phyloP scores from a whole-genome alignment of 805 yeast genomes.

The Dipodascopsis uninucleata region DNA sequence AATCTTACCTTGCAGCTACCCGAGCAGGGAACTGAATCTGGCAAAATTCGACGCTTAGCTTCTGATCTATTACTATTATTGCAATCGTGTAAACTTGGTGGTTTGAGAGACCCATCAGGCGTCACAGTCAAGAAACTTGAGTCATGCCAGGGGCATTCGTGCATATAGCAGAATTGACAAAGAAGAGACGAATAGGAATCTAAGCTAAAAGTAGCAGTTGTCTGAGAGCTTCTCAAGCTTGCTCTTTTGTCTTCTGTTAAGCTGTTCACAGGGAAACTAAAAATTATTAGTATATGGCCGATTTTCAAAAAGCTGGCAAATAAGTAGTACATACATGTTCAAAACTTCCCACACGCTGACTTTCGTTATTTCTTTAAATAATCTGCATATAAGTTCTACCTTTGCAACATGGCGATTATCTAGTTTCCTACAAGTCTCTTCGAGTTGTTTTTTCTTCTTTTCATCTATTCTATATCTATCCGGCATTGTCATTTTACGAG shows the following conservation, averaged over 20 bases:
- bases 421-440: conserved; percentile 10
- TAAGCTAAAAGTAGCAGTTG: conserved; percentile 8
- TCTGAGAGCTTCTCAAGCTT: conserved; percentile 18
- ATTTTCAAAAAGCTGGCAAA: too few species aligned
- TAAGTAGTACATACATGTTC: conserved; percentile 6
- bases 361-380: conserved; percentile 17
- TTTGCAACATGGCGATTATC: conserved; percentile 5
- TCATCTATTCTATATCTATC: conserved; percentile 22
- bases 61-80: conserved; percentile 8
- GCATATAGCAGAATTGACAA: conserved; percentile 22
- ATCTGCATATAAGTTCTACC: conserved; percentile 13
- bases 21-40: conserved; percentile 17
- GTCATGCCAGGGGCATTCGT: conserved; percentile 27
- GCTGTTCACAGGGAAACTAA: conserved; percentile 13
- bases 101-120: conserved; percentile 10
- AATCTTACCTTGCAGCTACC: conserved; percentile 11
- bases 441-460: conserved; percentile 14
- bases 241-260: conserved; percentile 18
- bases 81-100: conserved; percentile 7
- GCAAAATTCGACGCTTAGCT: conserved; percentile 12
- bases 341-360: conserved; percentile 19
- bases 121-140: conserved; percentile 7
- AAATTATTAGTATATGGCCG: too few species aligned
- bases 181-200: conserved; percentile 25
- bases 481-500: conserved; percentile 9